Conservation (phyloP, 352 stramenopile species). For the Pythium sp. region DNA sequence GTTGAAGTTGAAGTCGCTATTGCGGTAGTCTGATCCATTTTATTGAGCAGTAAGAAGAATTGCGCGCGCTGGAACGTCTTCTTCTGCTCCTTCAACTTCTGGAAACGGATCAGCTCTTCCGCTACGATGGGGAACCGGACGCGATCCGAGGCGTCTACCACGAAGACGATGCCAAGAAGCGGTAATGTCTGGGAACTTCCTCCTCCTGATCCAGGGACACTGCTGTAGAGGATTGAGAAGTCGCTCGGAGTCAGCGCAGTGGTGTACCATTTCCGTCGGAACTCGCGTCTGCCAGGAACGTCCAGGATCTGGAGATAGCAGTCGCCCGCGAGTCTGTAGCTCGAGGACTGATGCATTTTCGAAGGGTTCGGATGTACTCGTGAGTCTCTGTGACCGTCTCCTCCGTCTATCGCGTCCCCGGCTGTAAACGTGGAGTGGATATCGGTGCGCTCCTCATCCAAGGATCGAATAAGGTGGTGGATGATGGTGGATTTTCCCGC, state of each 20-base stretch:
- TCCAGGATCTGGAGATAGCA: constrained; percentile 49
- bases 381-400: not conserved
- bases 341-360: constrained; percentile 20
- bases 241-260: constrained; percentile 5
- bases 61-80: constrained; percentile 30
- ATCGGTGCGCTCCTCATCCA: constrained; percentile 21
- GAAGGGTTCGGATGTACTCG: constrained; percentile 29
- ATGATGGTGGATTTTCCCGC: constrained; percentile 62
- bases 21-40: constrained; percentile 31
- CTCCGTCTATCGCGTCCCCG: not conserved
- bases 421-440: constrained; percentile 7
- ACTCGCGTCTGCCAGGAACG: constrained; percentile 32
- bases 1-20: constrained; percentile 1
- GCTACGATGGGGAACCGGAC: constrained; percentile 51
- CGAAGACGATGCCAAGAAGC: constrained; percentile 43
- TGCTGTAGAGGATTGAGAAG: not conserved
- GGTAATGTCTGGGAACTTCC: constrained; percentile 25
- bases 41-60: constrained; percentile 61
- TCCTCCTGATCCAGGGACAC: constrained; percentile 1
- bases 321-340: constrained; percentile 41
- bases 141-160: constrained; percentile 44
- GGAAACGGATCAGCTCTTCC: constrained; percentile 41
- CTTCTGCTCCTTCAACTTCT: constrained; percentile 34
- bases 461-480: constrained; percentile 30
- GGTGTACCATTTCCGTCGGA: constrained; percentile 37